Percentiles rank a stretch among this genome's conserved stretches.
Evolutionary conservation across 768 basidiomycete genomes (phyloP).

Genomic region (Hygrocybe punicea): DNA sequence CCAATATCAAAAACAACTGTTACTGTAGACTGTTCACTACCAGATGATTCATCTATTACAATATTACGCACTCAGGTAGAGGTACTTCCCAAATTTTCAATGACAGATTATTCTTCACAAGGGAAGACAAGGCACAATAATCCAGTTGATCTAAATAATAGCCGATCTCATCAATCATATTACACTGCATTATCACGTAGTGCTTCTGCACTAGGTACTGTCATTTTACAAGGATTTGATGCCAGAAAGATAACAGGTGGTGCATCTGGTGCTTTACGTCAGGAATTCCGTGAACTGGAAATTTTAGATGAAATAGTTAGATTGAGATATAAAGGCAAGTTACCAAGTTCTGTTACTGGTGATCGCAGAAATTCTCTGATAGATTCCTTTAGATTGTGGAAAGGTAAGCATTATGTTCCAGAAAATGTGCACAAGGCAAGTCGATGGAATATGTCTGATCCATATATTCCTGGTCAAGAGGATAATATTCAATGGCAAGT

Average conservation of each 20-base stretch:
- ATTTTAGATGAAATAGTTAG: slow-evolving; percentile 35
- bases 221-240: slow-evolving; percentile 30
- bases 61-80: slow-evolving; percentile 25
- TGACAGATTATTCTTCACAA: slow-evolving; percentile 37
- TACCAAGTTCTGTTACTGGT: slow-evolving; percentile 16
- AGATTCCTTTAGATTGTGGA: slow-evolving; percentile 14
- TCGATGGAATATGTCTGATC: slow-evolving; percentile 17
- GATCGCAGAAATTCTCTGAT: slow-evolving; percentile 22
- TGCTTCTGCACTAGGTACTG: slow-evolving; percentile 18
- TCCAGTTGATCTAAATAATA: slow-evolving; percentile 25
- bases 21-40: slow-evolving; percentile 9
- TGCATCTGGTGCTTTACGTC: slow-evolving; percentile 26
- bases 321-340: slow-evolving; percentile 17
- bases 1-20: slow-evolving; percentile 13
- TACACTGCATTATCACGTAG: slow-evolving; percentile 33
- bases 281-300: slow-evolving; percentile 36
- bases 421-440: slow-evolving; percentile 12
- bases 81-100: slow-evolving; percentile 10
- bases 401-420: slow-evolving; percentile 22
- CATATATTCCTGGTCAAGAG: slow-evolving; percentile 4
- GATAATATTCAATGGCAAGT: neutral
- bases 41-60: slow-evolving; percentile 11
- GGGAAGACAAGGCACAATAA: slow-evolving; percentile 29
- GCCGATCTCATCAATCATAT: slow-evolving; percentile 24
- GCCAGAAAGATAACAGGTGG: slow-evolving; percentile 5